Evolutionary conservation across 169 alveolate genomes (phyloP), one percentile per base, ranked within the genome.

Genomic region (Plasmodium coatneyi): DNA sequence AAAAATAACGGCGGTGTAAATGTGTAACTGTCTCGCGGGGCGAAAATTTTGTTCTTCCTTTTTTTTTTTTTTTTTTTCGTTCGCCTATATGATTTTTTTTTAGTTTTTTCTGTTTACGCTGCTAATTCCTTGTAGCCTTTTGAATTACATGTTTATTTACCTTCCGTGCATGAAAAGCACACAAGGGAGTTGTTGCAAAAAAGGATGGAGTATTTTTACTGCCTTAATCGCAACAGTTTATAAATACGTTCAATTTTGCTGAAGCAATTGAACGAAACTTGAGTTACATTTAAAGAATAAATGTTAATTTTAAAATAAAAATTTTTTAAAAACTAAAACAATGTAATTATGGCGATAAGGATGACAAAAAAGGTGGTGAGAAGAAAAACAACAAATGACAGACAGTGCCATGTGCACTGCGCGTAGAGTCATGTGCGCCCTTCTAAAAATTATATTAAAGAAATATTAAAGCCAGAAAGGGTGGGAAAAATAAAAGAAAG

Each of bases 1-100:
- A 34, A 87, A 79, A 66, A 80, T 87, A 41, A 49, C 93, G 30
- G n/a, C 82, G 28, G 76, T 66, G 76, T 66, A 66, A 60, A 56
- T 78, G 46, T 78, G 30, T 41, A 74, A 49, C n/a, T 66, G 43
- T 30, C 82, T 32, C 16, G 7, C 46, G 32, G 34, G 81, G 25
- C 30, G 10, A 30, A 76, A 74, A 32, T 43, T 32, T 5, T 71
- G 52, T 52, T 71, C 19, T 36, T 32, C 14, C 52, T 74, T 16
- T 39, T 30, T 28, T 43, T 86, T 86, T 70, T 84, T 72, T 71
- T 43, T 22, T 84, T 71, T 84, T 66, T 84, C 19, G 6, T 83
- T 70, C 74, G 32, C 41, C 49, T 83, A 9, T 83, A 19, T 60
- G 25, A 60, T 60, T 60, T 60, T 60, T 66, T 66, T 66, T 66